These are phyloP conservation scores for Hamamelis virginiana DNA, from an alignment of 164 flowering plant species.

Conservation along the genomic window DNA sequence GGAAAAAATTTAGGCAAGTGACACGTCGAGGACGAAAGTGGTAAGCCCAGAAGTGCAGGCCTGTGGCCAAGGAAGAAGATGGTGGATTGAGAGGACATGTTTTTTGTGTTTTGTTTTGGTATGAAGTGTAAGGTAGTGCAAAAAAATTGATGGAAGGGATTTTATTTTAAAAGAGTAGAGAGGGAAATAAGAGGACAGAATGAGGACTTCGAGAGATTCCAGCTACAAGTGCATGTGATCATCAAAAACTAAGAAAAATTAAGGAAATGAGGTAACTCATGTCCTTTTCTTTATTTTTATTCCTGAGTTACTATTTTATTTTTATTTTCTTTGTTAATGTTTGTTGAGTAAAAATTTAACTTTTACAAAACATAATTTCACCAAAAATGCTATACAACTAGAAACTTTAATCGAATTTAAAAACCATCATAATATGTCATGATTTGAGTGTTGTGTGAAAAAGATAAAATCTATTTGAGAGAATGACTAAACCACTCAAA, in stretches of 20 bases:
- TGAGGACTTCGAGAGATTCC: constrained; percentile 47
- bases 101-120: not conserved
- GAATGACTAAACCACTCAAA: too few species aligned
- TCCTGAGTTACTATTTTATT: too few species aligned
- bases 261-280: not conserved
- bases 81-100: constrained; percentile 7
- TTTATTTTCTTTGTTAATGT: too few species aligned
- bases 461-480: too few species aligned
- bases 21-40: not conserved
- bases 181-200: constrained; percentile 12
- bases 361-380: too few species aligned
- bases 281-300: not conserved
- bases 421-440: too few species aligned
- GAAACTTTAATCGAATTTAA: too few species aligned
- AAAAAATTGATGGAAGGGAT: not conserved
- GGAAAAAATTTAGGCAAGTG: not conserved
- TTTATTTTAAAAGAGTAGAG: not conserved
- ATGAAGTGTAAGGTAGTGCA: not conserved
- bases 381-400: too few species aligned
- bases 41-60: not conserved
- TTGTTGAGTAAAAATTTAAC: too few species aligned
- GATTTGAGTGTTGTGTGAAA: too few species aligned
- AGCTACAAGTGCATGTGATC: constrained; percentile 38
- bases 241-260: constrained; percentile 10
- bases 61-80: not conserved